Base-by-base conservation (phyloP, 306 rosid genomes). In the Dicorynia guianensis region DNA sequence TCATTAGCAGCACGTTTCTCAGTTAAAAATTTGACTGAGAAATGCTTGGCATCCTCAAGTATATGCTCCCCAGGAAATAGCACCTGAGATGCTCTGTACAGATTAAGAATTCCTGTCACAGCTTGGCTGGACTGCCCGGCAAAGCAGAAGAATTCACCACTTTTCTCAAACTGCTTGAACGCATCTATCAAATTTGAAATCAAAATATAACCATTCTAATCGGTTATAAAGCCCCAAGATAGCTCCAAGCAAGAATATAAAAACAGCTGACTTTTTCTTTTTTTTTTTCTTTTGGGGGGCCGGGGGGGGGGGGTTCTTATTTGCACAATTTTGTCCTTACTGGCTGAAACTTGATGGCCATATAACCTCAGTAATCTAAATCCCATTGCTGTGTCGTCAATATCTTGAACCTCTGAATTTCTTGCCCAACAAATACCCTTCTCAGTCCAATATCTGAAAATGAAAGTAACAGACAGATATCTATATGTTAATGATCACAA, bases 381-480 rank as follows among this genome's bases (percentile, higher is more conserved):
- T 74, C 85, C 98, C 98, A 95, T 95, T 8, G 97, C 89, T 0
- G 97, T 92, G 72, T 92, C 98, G 35, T 95, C 97, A 43, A 95
- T 82, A 48, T 95, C 97, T 19, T 79, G 87, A 75, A 95, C 93
- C 12, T 80, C 72, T 0, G 96, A 86, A 76, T 92, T 84, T 36
- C 93, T 80, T n/a, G 97, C 93, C 97, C 98, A 95, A 44, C 96
- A 81, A 50, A 95, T 85, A 44, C 98, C 98, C 20, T 87, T 86
- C 11, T 87, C 89, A 14, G 68, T 86, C 98, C 98, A 95, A 15
- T 82, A 58, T 71, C 98, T 94, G 71, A n/a, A 49, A 82, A 46
- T 63, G 15, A 3, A 20, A 15, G 39, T 75, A 3, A 63, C 11
- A 34, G 59, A n/a, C 7, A 55, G 2, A 25, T 25, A 2, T 25